Evolutionary conservation across 495 filamentous ascomycete genomes (phyloP), one percentile per base, ranked within the genome.

Genomic region (Penicillium turbatum): DNA sequence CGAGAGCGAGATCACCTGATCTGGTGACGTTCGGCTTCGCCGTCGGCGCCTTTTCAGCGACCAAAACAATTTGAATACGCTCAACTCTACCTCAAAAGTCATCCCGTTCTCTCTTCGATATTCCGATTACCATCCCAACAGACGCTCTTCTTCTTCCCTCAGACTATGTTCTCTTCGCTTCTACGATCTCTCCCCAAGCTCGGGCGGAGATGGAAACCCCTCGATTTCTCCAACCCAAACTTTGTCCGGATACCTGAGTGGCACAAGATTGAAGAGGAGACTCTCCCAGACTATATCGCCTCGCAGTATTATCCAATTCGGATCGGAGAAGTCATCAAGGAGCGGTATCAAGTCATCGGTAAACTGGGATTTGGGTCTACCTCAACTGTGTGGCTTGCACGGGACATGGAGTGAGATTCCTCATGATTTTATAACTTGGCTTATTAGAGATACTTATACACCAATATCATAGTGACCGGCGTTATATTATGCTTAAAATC

Each of bases 401-500:
- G 39, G 5, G 39, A 42, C 13, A 42, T 42, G 39, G 13, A 27
- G 39, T 42, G 5, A 27, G 39, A 27, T 24, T 21, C 8, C 38
- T 12, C 17, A 40, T 21, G 6, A 35, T 35, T 35, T 13, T n/a
- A 13, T 35, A 1, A 1, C 5, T 37, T 37, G n/a, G 35, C 35
- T 16, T 37, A 15, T 37, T 3, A 6, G n/a, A 16, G 11, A 29
- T 15, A 30, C 13, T 26, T 43, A 43, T 30, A 15, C 8, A 8
- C 16, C 35, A 38, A 13, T 9, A 41, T 11, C 41, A 57, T 21
- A 63, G 56, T 17, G 61, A 50, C 39, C 47, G 62, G 40, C 65
- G 54, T 29, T 66, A 69, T 48, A 63, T 73, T 32, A 58, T 61
- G 41, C 50, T 74, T 21, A 72, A 74, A 48, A 57, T 72, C 27